Conservation (phyloP, 495 filamentous ascomycete species). For the Geopyxis carbonaria region DNA sequence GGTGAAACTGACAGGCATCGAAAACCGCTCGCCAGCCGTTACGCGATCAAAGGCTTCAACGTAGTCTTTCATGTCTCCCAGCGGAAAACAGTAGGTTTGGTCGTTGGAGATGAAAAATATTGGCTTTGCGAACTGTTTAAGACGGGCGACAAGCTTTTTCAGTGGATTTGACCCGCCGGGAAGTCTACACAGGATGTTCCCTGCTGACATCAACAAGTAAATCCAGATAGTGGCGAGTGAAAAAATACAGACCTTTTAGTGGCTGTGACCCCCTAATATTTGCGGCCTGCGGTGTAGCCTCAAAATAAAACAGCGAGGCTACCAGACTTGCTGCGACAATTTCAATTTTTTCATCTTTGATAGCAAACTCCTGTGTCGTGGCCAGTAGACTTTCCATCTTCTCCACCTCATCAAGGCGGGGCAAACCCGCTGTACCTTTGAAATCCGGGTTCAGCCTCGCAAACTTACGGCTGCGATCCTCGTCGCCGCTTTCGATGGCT, state of each 20-base stretch:
- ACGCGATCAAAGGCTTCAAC: no score
- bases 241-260: not conserved
- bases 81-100: no score
- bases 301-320: constrained; percentile 23
- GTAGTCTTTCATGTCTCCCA: no score
- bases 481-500: constrained; percentile 11
- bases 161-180: not conserved
- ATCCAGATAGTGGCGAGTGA: not conserved
- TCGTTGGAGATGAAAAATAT: no score
- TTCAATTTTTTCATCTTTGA: constrained; percentile 7
- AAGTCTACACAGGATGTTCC: not conserved
- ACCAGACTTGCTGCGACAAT: constrained; percentile 17
- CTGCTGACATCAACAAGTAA: not conserved
- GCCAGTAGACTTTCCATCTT: constrained; percentile 8
- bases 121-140: no score
- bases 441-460: constrained; percentile 19
- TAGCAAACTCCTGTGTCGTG: constrained; percentile 11
- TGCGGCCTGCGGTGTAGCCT: not conserved
- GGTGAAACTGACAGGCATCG: no score
- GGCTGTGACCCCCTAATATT: not conserved
- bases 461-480: constrained; percentile 12
- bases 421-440: constrained; percentile 10
- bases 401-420: constrained; percentile 23
- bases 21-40: no score
- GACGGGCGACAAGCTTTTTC: constrained; percentile 1